Evolutionary conservation across 2,329 filamentous ascomycete species (phyloP).

Genomic region (Colletotrichum sp.): DNA sequence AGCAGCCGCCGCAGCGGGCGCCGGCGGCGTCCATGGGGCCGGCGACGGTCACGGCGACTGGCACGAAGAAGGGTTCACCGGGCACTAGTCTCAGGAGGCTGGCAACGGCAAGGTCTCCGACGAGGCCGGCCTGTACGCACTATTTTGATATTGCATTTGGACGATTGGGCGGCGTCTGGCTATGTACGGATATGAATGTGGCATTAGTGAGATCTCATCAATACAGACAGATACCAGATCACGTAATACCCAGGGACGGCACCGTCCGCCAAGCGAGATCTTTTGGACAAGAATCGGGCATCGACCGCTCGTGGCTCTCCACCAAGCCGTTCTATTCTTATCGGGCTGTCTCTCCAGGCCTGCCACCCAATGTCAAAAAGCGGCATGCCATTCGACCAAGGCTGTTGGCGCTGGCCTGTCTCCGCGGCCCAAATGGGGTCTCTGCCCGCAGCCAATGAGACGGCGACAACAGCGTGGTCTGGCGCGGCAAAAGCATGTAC

Average conservation of each 20-base stretch:
- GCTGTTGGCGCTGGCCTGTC: slow-evolving; percentile 11
- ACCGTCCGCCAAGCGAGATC: not conserved
- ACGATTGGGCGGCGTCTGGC: not conserved
- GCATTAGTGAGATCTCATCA: slow-evolving; percentile 2
- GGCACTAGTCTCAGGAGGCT: slow-evolving; percentile 29
- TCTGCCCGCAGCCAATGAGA: not conserved
- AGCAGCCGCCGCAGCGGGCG: slow-evolving; percentile 44
- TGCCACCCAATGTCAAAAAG: not conserved
- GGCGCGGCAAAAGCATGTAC: slow-evolving; percentile 23
- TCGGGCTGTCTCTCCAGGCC: slow-evolving; percentile 2
- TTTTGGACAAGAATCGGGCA: not conserved
- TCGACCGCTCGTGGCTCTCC: not conserved
- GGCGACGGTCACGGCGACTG: slow-evolving; percentile 57
- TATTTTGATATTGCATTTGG: not conserved
- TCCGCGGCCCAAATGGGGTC: not conserved
- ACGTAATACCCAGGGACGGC: not conserved
- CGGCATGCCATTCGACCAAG: not conserved
- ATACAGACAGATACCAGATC: slow-evolving; percentile 1
- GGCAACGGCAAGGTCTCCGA: not conserved
- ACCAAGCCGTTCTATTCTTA: slow-evolving; percentile 3
- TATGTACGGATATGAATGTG: not conserved
- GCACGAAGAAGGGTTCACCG: slow-evolving; percentile 67
- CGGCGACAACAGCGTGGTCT: not conserved
- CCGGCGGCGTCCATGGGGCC: slow-evolving; percentile 30
- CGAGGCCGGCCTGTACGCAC: not conserved